Evolutionary conservation across 2,329 filamentous ascomycete species (phyloP), one percentile per base, ranked within the genome.

Genomic region (Hymenoscyphus linearis): DNA sequence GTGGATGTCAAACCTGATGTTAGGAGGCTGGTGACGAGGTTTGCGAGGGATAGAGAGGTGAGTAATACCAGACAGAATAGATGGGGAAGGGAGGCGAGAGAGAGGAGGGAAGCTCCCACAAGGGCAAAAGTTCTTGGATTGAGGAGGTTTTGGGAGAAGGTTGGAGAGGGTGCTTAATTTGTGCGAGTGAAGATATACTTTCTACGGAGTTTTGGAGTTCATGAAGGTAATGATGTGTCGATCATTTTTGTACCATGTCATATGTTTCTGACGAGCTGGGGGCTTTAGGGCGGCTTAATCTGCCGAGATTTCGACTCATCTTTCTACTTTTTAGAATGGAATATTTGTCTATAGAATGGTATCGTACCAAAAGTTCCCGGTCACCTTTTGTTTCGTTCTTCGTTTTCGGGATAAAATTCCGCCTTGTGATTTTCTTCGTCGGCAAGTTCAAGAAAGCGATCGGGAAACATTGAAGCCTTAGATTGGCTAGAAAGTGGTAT

Each of bases 71-170:
- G 60, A 26, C 26, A 26, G 18, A 37, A 27, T 37, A 55, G 44
- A 22, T 62, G 60, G 60, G 60, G 57, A 12, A 16, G 56, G 16
- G 76, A 80, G 77, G 78, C 67, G 74, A 76, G 22, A 35, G 57
- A 59, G 73, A 81, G 26, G 76, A 76, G 58, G 72, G 81, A 36
- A 76, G 73, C 62, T 34, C 73, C 71, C 2, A 70, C 72, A 2
- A 63, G 73, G 47, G 73, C 72, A n/a, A 69, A 74, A 40, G 85
- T 88, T 7, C 85, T 84, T 80, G 78, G 81, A 34, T 72, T 90
- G 60, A 80, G 80, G 67, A 77, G 78, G 63, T 89, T 87, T 69
- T 89, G 86, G 85, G 86, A 89, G 73, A 76, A 79, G 18, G 76
- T 88, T 25, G 77, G 79, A 1, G 63, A 64, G 55, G 67, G 59